Evolutionary conservation across 768 basidiomycete species (phyloP), one percentile per base, ranked within the genome.

Genomic region (Pilatotrama ljubarskyi): DNA sequence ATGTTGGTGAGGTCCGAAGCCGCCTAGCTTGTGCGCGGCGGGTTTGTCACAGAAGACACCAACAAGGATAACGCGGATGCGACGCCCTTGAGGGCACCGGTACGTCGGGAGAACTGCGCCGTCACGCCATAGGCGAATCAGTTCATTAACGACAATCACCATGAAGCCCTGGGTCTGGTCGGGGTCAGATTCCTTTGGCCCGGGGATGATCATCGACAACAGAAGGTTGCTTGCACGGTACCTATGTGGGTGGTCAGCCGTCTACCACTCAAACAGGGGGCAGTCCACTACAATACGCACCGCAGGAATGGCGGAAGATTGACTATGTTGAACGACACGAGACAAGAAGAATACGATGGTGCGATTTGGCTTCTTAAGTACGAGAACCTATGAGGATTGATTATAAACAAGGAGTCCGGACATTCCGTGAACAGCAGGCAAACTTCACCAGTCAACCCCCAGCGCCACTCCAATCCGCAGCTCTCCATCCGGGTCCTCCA

Each of bases 31-130:
- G 51, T 74, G 73, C 0, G 72, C 73, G 1, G 76, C 77, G 0
- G 76, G 77, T 46, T 77, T 75, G 52, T 77, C 73, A 44, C 77
- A 78, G 6, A 73, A 62, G 9, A 78, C 62, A 0, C 70, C 73
- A 6, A 77, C 68, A 0, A 77, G 62, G 1, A 72, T 66, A 3
- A 76, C 67, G 0, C 74, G 67, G 7, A 76, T 67, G 0, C 66
- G 67, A 0, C 72, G 69, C 0, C 75, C 73, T 4, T 69, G 29
- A 8, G 61, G 51, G 18, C 7, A 24, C 0, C 1, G 46, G 24
- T 67, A 24, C 0, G 62, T 63, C 11, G n/a, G 51, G 1, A 63
- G 9, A 4, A 49, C 22, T 0, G 51, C 29, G 2, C 62, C 62
- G 11, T 55, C 14, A 2, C 24, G 24, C 62, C 62, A 63, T 1